Evolutionary conservation across 352 stramenopile species (phyloP).

Genomic region (Hyaloperonospora brassicae): DNA sequence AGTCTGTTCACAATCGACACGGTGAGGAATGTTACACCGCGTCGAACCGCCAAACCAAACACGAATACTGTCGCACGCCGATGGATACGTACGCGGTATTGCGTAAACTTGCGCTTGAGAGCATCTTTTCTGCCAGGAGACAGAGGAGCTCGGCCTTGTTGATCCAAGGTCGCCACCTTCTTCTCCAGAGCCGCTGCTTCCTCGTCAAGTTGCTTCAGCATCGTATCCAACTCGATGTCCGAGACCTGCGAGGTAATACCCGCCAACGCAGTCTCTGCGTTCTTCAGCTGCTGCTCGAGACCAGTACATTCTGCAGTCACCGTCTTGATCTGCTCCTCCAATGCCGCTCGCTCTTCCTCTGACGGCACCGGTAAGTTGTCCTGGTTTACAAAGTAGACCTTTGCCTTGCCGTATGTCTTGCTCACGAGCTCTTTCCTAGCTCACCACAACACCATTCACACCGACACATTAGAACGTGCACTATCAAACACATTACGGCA

Average conservation of each 20-base stretch:
- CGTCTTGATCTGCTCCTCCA: constrained; percentile 51
- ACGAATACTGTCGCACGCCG: not conserved
- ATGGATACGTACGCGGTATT: constrained; percentile 40
- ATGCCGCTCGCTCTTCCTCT: constrained; percentile 25
- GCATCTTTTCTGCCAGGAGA: constrained; percentile 54
- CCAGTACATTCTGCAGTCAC: constrained; percentile 36
- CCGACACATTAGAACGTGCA: not conserved
- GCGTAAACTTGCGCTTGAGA: constrained; percentile 59
- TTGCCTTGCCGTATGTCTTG: constrained; percentile 76
- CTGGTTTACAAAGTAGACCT: constrained; percentile 84
- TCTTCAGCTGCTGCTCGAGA: constrained; percentile 54
- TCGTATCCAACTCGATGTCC: constrained; percentile 46
- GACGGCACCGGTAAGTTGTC: constrained; percentile 53
- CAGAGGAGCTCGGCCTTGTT: constrained; percentile 30
- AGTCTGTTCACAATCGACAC: constrained; percentile 26
- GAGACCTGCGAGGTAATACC: constrained; percentile 59
- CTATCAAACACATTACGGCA: not conserved
- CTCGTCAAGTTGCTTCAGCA: constrained; percentile 38
- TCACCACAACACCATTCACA: constrained; percentile 1
- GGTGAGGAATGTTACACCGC: no score
- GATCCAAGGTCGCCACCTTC: constrained; percentile 48
- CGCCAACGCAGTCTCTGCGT: constrained; percentile 31
- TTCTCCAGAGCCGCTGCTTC: constrained; percentile 30
- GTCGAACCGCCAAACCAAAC: not conserved
- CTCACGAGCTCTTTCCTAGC: constrained; percentile 48